phyloP scores from a whole-genome alignment of 148 eudicot species.

The Camellia lanceoleosa region DNA sequence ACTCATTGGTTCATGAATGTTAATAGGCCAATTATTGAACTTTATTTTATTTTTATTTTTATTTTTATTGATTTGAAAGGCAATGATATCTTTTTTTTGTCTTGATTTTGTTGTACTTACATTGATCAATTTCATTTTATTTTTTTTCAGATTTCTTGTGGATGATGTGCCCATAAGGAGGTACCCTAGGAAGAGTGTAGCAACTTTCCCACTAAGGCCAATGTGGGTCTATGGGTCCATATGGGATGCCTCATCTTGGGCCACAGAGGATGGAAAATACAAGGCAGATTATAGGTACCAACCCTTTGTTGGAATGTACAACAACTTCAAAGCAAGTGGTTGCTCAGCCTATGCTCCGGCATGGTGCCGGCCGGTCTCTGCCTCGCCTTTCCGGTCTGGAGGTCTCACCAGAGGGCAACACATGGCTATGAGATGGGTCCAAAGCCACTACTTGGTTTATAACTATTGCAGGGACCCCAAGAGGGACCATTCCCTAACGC shows the following conservation, averaged over 20 bases:
- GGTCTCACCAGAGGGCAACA: conserved; percentile 59
- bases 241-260: conserved; percentile 99
- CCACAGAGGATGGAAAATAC: conserved; percentile 88
- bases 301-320: conserved; percentile 73
- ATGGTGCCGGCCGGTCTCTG: conserved; percentile 63
- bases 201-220: conserved; percentile 82
- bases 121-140: not conserved
- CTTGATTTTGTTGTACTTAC: not conserved
- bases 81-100: not conserved
- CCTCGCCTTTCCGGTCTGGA: conserved; percentile 57
- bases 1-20: not conserved
- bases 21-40: not conserved
- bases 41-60: not conserved
- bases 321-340: conserved; percentile 68
- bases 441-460: conserved; percentile 56
- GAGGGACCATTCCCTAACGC: conserved; percentile 77
- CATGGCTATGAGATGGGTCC: conserved; percentile 71
- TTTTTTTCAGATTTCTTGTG: conserved; percentile 72
- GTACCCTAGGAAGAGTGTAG: conserved; percentile 69
- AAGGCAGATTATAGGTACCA: conserved; percentile 84
- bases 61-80: not conserved
- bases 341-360: conserved; percentile 68
- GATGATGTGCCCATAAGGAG: conserved; percentile 94
- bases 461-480: conserved; percentile 69
- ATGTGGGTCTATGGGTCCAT: conserved; percentile 97